Evolutionary conservation across 2,329 filamentous ascomycete species (phyloP).

Genomic region (Aspergillus candidus): DNA sequence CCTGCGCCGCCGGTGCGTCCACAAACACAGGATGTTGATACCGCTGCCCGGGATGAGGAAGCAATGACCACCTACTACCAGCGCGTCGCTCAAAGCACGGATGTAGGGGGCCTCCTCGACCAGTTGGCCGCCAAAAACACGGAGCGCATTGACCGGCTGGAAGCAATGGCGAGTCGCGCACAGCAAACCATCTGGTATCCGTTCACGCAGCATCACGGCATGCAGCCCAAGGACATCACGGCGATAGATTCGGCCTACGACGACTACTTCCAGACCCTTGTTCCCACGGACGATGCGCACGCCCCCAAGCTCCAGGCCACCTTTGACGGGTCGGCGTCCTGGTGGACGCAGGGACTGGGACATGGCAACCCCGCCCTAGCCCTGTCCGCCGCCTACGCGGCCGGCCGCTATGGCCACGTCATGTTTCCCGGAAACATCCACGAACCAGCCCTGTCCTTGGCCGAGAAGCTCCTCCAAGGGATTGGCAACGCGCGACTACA

Average conservation of each 20-base stretch:
- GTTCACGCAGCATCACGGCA: slow-evolving; percentile 70
- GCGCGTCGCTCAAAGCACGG: slow-evolving; percentile 34
- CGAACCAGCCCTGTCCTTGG: slow-evolving; percentile 65
- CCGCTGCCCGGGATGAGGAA: slow-evolving; percentile 45
- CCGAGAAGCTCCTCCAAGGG: slow-evolving; percentile 56
- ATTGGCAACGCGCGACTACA: slow-evolving; percentile 59
- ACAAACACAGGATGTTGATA: slow-evolving; percentile 19
- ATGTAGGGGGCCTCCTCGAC: slow-evolving; percentile 44
- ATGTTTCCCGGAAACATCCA: slow-evolving; percentile 83
- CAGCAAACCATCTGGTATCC: slow-evolving; percentile 72
- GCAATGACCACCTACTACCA: slow-evolving; percentile 62
- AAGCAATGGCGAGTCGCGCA: slow-evolving; percentile 57
- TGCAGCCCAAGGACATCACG: slow-evolving; percentile 58
- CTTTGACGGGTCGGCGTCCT: slow-evolving; percentile 79
- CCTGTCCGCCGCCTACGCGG: slow-evolving; percentile 71
- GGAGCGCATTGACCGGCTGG: slow-evolving; percentile 52
- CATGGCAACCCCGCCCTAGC: slow-evolving; percentile 68
- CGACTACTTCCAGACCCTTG: slow-evolving; percentile 66
- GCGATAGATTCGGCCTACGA: slow-evolving; percentile 75
- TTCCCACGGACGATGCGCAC: slow-evolving; percentile 17
- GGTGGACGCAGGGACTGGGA: slow-evolving; percentile 87
- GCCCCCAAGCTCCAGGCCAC: slow-evolving; percentile 52
- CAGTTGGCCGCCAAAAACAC: slow-evolving; percentile 51
- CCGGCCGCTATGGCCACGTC: slow-evolving; percentile 78
- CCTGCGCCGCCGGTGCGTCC: slow-evolving; percentile 52